These are phyloP conservation scores for Aspergillus japonicus DNA, from an alignment of 2,329 filamentous ascomycete genomes.

Conservation along the genomic window DNA sequence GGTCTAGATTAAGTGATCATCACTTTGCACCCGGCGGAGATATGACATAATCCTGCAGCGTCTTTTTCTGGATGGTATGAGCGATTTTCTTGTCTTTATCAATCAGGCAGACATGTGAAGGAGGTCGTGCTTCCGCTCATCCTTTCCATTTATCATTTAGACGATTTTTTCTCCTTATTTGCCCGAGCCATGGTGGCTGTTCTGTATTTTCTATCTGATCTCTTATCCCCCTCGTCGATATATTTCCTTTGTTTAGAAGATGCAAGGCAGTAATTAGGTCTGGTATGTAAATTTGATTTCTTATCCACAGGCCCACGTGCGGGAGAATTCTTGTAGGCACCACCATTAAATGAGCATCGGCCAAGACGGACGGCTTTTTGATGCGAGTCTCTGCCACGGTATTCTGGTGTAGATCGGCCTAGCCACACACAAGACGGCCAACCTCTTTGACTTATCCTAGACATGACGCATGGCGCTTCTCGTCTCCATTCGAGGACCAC, in stretches of 20 bases:
- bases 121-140: neutral
- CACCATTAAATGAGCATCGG: too few species aligned
- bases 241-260: conserved; percentile 32
- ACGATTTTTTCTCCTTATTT: conserved; percentile 9
- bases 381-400: too few species aligned
- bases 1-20: conserved; percentile 59
- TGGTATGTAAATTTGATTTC: conserved; percentile 28
- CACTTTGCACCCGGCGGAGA: neutral
- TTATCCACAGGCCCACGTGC: neutral
- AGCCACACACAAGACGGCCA: too few species aligned
- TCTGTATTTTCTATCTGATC: conserved; percentile 26
- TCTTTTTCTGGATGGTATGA: neutral
- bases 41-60: conserved; percentile 4
- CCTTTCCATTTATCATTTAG: conserved; percentile 1
- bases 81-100: neutral
- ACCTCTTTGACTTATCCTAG: too few species aligned
- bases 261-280: conserved; percentile 37
- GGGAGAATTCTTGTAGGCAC: too few species aligned
- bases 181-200: conserved; percentile 19
- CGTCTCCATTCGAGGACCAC: too few species aligned
- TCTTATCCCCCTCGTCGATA: conserved; percentile 21
- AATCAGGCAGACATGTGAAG: neutral
- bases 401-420: too few species aligned
- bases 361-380: too few species aligned
- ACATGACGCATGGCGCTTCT: too few species aligned